Evolutionary conservation across 441 rosid species (phyloP).

Genomic region (Sinapis alba): DNA sequence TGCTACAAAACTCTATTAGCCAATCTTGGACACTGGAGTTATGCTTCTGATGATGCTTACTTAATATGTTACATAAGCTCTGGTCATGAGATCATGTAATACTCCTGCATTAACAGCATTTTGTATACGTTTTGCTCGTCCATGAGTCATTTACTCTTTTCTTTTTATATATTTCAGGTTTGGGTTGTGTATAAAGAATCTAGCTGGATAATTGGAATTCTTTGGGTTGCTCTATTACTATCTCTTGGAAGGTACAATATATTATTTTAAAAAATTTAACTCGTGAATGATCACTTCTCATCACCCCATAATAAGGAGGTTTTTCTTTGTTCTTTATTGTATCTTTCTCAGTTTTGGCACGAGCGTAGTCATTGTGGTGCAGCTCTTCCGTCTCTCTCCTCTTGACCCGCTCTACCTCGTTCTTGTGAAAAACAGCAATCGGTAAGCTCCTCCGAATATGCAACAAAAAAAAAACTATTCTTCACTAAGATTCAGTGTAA

Average conservation of each 20-base stretch:
- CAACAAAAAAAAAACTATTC: not conserved
- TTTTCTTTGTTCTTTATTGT: not conserved
- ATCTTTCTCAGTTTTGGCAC: conserved; percentile 60
- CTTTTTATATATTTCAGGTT: conserved; percentile 50
- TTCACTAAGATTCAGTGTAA: not conserved
- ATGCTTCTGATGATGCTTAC: not conserved
- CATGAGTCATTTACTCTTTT: conserved; percentile 2
- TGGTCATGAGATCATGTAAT: not conserved
- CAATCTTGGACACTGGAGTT: not conserved
- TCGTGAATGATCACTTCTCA: not conserved
- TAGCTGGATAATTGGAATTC: conserved; percentile 56
- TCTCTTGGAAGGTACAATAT: conserved; percentile 79
- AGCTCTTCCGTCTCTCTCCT: conserved; percentile 59
- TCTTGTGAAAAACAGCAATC: conserved; percentile 49
- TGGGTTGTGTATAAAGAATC: conserved; percentile 92
- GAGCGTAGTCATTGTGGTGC: conserved; percentile 58
- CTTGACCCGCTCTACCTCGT: conserved; percentile 75
- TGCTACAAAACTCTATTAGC: not conserved
- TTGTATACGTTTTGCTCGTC: not conserved
- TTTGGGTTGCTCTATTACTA: conserved; percentile 73
- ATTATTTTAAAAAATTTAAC: conserved; percentile 4
- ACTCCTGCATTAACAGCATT: not conserved
- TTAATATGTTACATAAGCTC: not conserved
- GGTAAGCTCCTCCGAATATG: conserved; percentile 46
- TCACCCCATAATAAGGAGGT: not conserved